Percentiles rank a stretch among this genome's conserved stretches.
phyloP scores from a whole-genome alignment of 2,329 filamentous ascomycete species.

The Magnaporthales sp. region DNA sequence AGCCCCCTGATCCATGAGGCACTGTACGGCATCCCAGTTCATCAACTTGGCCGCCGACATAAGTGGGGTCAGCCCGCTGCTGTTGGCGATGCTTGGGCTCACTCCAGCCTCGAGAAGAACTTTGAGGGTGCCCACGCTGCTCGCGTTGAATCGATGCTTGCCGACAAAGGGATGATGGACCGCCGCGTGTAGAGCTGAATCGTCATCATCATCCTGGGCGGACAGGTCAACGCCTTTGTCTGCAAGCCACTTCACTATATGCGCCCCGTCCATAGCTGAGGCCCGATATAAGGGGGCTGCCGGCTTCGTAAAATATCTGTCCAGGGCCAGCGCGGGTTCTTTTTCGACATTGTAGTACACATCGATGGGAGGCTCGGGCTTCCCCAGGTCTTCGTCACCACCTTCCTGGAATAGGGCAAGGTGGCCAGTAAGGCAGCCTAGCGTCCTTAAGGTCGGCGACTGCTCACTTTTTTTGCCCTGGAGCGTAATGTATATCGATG shows the following conservation, averaged over 20 bases:
- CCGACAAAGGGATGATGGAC: neutral
- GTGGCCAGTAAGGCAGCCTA: neutral
- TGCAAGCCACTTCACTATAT: neutral
- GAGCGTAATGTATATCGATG: neutral
- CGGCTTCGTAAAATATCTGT: neutral
- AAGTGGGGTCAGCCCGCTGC: neutral
- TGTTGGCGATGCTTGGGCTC: neutral
- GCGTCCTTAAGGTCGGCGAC: neutral
- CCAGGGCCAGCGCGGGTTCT: neutral
- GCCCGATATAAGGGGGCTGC: neutral
- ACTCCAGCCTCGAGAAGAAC: neutral
- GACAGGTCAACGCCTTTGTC: neutral
- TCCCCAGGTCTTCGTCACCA: neutral
- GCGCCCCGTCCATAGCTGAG: neutral
- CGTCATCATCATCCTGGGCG: too few species aligned
- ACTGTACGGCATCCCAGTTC: neutral
- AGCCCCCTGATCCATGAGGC: constrained; percentile 1
- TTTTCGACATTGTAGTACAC: neutral
- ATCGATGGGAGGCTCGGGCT: neutral
- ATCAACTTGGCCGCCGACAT: neutral
- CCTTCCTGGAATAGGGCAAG: neutral
- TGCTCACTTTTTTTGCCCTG: neutral
- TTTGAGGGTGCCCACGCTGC: neutral
- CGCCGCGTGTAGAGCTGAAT: too few species aligned
- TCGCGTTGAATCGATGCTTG: neutral